Evolutionary conservation across 305 asterid genomes (phyloP), one percentile per base, ranked within the genome.

Genomic region (Fraxinus platypoda): DNA sequence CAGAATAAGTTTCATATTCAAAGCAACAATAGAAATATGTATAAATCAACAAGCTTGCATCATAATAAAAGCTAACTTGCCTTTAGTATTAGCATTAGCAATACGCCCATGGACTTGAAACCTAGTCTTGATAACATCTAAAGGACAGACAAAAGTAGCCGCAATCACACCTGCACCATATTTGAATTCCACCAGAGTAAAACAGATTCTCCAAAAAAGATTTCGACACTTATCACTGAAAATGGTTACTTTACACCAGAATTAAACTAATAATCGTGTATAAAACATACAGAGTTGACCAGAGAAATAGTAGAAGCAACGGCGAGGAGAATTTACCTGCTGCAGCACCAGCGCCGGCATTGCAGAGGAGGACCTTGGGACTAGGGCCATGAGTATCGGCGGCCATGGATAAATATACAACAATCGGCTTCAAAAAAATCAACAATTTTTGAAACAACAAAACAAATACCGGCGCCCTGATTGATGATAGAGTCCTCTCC

Each of bases 51-150:
- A 30, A 78, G 75, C 37, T 26, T 25, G 17, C 31, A 11, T 64
- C 73, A 64, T 72, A 12, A 52, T 35, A 66, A 35, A 19, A 74
- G 28, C 12, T 2, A 26, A 80, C 79, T 82, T 82, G 93, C 98
- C 99, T 92, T 90, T 95, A 79, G 89, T 79, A 86, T 86, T 92
- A 85, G 94, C 88, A 86, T 76, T 85, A 49, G 91, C 85, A 57
- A 94, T 83, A 92, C 21, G 97, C 81, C 99, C 99, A 83, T 94
- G 97, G 74, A 95, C 99, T 87, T 95, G 99, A 59, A 95, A 86
- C 88, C 97, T 93, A 87, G 98, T 95, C 93, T 95, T 95, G 80
- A 94, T 94, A 87, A 95, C 97, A 90, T 95, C 99, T 84, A 95
- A 89, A 71, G 98, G 99, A 80, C 99, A 95, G 41, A 95, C 98